Evolutionary conservation across 2,329 filamentous ascomycete species (phyloP), one percentile per base, ranked within the genome.

Genomic region (Chaetothyriales sp.): DNA sequence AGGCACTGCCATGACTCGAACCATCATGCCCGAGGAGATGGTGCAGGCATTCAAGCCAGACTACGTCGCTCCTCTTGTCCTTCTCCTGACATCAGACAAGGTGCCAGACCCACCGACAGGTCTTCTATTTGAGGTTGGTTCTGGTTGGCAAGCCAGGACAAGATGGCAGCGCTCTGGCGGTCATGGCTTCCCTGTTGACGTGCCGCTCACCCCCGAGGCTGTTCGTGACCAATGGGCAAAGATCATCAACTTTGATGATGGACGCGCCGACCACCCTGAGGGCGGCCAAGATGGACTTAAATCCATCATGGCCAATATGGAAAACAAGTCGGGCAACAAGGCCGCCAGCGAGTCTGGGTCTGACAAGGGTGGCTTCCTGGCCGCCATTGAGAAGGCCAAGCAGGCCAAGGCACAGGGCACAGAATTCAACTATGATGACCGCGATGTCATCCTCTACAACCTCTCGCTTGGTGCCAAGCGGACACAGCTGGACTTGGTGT

Each of bases 31-130:
- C 26, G 88, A 95, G 70, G 92, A 98, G 73, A 81, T 96, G 73
- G 89, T 98, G 18, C 89, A 96, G 73, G 90, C 92, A 45, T 95
- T 98, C 77, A 98, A 96, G 81, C 92, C 92, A 53, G 90, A 96
- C 65, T 96, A 95, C 70, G 89, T 98, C 67, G 92, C 92, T 49
- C 92, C 92, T 54, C 73, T 96, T 39, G 89, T 98, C 48, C 80
- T 90, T 50, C 80, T 89, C 44, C 84, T 98, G 52, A 86, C 81
- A 66, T 83, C 79, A 12, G 92, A 98, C 72, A 86, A 86, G 71
- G 81, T 88, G 49, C 90, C 92, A 25, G 78, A 84, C 63, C 80
- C 84, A 59, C 79, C 81, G 15, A 95, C 88, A 52, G 90, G 90
- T 57, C 83, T 83, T 49, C 77, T 98, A 46, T 98, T 88, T 71